Base-by-base conservation (phyloP, 106 monocot species). In the Dioscorea dumetorum region DNA sequence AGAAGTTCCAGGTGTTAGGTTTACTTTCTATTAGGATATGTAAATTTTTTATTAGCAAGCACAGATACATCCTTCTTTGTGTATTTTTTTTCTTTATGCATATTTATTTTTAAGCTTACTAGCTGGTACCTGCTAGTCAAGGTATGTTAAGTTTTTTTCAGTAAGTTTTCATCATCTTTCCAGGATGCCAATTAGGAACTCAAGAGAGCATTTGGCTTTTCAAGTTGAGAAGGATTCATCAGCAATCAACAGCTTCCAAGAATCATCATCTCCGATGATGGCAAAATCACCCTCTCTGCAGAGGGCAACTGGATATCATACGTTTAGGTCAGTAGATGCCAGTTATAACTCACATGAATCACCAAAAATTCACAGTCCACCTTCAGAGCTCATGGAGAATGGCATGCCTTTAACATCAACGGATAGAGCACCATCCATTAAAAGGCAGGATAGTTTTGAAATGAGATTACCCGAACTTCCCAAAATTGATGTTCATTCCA, bases 401-500 rank as follows among this genome's bases (percentile, higher is more conserved):
- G 84, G 83, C 0, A 61, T 78, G 62, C 69, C 85, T 15, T 48
- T 72, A 20, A 63, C 70, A n/a, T 64, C 78, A 66, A 35, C 83
- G 52, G 91, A 88, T 75, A 83, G 79, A 52, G 74, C 65, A 48
- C 95, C 91, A 66, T 84, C 88, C 10, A 91, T 97, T 28, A 99
- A 87, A 81, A 84, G 92, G 34, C 93, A 99, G 72, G 92, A 99
- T 71, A 93, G 93, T 69, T 85, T 99, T 68, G 99, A 93, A 78
- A 84, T 84, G 84, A 79, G 69, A 66, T 73, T 99, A 62, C 99
- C 99, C 0, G 83, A 90, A 22, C 84, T 99, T 66, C 93, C 99
- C 20, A 99, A 87, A 79, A 87, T 99, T 62, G 99, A 99, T 70
- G 83, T 93, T 51, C 84, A 85, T 49, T 61, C 83, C 65, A 61